Evolutionary conservation across 2,329 filamentous ascomycete species (phyloP), one percentile per base, ranked within the genome.

Genomic region (Colletotrichum truncatum): DNA sequence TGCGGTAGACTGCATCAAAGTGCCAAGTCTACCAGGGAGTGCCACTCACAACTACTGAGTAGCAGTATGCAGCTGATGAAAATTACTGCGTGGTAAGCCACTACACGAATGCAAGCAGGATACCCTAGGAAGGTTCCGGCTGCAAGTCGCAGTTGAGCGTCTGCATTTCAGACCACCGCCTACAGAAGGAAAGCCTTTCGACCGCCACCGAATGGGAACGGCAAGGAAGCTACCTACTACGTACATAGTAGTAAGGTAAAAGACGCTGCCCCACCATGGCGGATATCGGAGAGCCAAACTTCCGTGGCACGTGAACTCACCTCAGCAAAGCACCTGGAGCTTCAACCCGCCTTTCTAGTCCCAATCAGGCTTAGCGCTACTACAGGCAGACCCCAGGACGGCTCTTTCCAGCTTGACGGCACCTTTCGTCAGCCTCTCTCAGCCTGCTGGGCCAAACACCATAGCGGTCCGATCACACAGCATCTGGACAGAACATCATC

Each of bases 391-490:
- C 28, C 63, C 63, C 36, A 34, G 63, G 46, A 61, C 62, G 56
- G 56, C 59, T 43, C 62, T 43, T 48, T 36, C 56, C 43, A 66
- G 58, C 63, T 66, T 56, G 57, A 63, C 63, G 28, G 63, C 58
- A 56, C 51, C 66, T 67, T 67, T 67, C 66, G 66, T 68, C 66
- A 68, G 66, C 66, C 63, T 68, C 56, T 59, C 66, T 67, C 66
- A 67, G 66, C 66, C 66, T 68, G 64, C 51, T 51, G 26, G 45
- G 49, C 39, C 66, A 55, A 59, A 58, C 51, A 43, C 46, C 41
- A 52, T 41, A 64, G 28, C 41, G 18, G 45, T 18, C 30, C 39
- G 48, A 59, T 58, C 54, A 55, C 21, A 61, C n/a, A 43, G 18
- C 39, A 45, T 53, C 46, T 32, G 18, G n/a, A 45, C 38, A 48